Base-by-base conservation (phyloP, 2,329 filamentous ascomycete species). In the Cladosporium sphaerospermum region DNA sequence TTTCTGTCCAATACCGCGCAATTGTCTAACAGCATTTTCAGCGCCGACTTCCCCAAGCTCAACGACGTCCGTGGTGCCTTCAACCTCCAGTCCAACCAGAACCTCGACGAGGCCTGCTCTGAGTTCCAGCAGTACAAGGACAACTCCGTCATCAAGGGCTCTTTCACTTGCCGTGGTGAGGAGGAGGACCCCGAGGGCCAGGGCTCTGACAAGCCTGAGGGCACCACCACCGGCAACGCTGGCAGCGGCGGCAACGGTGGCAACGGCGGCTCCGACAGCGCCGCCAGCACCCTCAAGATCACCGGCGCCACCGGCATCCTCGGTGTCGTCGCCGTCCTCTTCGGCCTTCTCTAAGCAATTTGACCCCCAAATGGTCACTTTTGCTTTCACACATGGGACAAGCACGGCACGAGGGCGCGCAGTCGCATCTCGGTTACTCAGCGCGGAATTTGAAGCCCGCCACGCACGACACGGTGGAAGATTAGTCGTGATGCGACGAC, bases 21-120 rank as follows among this genome's bases (percentile, higher is more conserved):
- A 39, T 14, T 3, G 18, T 16, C 19, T 34, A 54, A 69, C 74
- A 62, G 76, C 64, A 55, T 49, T 11, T 52, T 1, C 62, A 95
- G 89, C 56, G 83, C 93, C 61, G 67, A 77, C 34, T 79, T 96
- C 51, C 85, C 88, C 56, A 67, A 73, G 14, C 67, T 78, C 39
- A 61, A 66, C 55, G 68, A 71, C 53, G 72, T 77, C 59, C 67
- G 67, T 57, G 75, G 75, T 68, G 72, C 74, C 42, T 77, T 77
- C 71, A 77, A 76, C 71, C 62, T 78, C 50, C 72, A 75, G 63
- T 75, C 73, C 11, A 69, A 70, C 47, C 64, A 64, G 44, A 67
- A 76, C 62, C 65, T 78, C 57, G 61, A 62, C 50, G 50, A 56
- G 18, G 62, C 64, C 34, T 78, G 75, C 69, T 55, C 56, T 54